Evolutionary conservation across 2,329 filamentous ascomycete species (phyloP), one percentile per base, ranked within the genome.

Genomic region (Cordyceps tenuipes): DNA sequence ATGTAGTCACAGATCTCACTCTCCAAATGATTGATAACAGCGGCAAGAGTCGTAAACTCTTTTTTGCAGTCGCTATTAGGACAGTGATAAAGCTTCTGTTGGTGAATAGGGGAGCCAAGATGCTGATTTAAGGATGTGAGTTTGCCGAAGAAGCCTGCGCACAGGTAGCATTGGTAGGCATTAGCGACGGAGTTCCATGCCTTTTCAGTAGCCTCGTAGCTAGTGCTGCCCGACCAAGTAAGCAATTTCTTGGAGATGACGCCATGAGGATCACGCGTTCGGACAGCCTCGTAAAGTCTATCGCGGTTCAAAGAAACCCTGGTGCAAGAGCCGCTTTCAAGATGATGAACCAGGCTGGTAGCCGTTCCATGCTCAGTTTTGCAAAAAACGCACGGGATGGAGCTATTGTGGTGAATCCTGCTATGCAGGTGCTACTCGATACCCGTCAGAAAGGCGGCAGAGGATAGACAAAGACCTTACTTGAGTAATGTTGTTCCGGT

Each of bases 321-420:
- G 75, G 75, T 6, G 57, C 84, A 88, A 1, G 73, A 69, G n/a
- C 79, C 79, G 0, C 66, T 69, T 63, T 88, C 84, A 0, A 87
- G 69, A 62, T 88, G 82, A 66, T 83, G 47, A 31, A 49, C 47
- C 15, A 34, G 5, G 5, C 23, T 19, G 26, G 47, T 49, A 31
- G 47, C 23, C 26, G 47, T 49, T 12, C 26, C 23, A 31, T 31
- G 26, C 19, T 49, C 8, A 23, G 7, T 4, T 23, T 49, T 49
- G 23, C 47, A 49, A 26, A 49, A 49, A 31, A 49, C 15, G 47
- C 47, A 50, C 31, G 9, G 29, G n/a, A 50, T 34, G 17, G 48
- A 34, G 48, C 29, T 50, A 34, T 34, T 50, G 17, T 17, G 26
- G 17, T 50, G 48, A 34, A 36, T 19, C 9, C 31, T 34, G 17